These are phyloP conservation scores for Hypoxylon cercidicola DNA, from an alignment of 495 filamentous ascomycete species.

Conservation along the genomic window DNA sequence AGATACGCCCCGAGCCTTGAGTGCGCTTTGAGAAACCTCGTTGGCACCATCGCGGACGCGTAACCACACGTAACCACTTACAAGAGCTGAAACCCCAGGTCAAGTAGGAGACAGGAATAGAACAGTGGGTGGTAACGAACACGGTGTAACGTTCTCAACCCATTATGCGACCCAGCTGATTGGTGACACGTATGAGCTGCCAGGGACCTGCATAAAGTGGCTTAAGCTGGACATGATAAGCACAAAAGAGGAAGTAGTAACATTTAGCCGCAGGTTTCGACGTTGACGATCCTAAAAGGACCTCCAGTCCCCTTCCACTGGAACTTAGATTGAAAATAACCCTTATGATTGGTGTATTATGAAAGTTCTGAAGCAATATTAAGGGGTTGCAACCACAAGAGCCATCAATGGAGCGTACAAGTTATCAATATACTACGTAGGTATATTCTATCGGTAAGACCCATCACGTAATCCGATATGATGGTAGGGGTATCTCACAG, in stretches of 20 bases:
- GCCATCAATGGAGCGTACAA: constrained; percentile 6
- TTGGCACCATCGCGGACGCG: too few relatives aligned
- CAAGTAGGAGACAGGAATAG: neutral
- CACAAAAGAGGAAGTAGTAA: constrained; percentile 8
- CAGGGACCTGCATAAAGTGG: constrained; percentile 28
- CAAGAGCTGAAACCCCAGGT: neutral
- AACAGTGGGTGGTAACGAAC: constrained; percentile 4
- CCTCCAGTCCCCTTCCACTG: constrained; percentile 9
- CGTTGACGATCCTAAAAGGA: constrained; percentile 16
- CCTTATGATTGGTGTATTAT: neutral
- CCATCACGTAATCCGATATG: constrained; percentile 28
- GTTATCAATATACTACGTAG: constrained; percentile 23
- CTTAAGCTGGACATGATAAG: constrained; percentile 20
- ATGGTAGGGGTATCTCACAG: constrained; percentile 41
- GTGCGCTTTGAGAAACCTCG: too few relatives aligned
- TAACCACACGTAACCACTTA: neutral
- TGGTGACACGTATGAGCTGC: constrained; percentile 32
- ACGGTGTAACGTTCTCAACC: constrained; percentile 3
- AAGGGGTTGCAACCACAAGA: neutral
- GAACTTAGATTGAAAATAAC: neutral
- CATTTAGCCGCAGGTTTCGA: constrained; percentile 37
- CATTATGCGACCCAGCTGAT: constrained; percentile 11
- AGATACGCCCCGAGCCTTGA: too few relatives aligned
- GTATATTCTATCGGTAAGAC: constrained; percentile 36
- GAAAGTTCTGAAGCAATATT: constrained; percentile 1